Conservation (phyloP, 208 protist species). For the Naegleria fowleri region DNA sequence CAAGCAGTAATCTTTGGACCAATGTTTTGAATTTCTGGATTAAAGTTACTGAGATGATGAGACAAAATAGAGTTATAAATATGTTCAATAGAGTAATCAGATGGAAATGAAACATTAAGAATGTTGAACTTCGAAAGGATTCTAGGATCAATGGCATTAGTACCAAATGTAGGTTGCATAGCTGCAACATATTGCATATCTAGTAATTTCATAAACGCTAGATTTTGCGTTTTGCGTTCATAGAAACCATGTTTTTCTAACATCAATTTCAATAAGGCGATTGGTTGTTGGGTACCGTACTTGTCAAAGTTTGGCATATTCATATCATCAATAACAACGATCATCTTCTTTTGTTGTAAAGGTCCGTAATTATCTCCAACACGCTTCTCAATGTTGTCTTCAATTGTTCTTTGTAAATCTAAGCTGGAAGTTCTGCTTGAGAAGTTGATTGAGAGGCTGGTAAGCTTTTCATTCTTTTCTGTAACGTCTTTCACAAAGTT, state of each 20-base stretch:
- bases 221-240: constrained; percentile 77
- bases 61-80: constrained; percentile 93
- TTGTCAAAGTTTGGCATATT: constrained; percentile 97
- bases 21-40: constrained; percentile 48
- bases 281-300: constrained; percentile 97
- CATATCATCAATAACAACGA: constrained; percentile 96
- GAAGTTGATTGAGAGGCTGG: constrained; percentile 90
- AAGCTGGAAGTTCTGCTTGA: constrained; percentile 86
- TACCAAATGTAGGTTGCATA: constrained; percentile 93
- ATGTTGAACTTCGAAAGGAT: constrained; percentile 94
- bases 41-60: constrained; percentile 70
- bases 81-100: constrained; percentile 82
- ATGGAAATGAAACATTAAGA: constrained; percentile 95
- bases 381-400: constrained; percentile 94
- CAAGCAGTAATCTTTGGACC: constrained; percentile 70
- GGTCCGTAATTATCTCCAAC: constrained; percentile 89
- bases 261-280: constrained; percentile 95
- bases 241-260: constrained; percentile 92
- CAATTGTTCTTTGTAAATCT: constrained; percentile 89
- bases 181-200: constrained; percentile 92
- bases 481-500: constrained; percentile 82
- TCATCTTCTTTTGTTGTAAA: constrained; percentile 85
- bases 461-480: constrained; percentile 34
- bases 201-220: constrained; percentile 87
- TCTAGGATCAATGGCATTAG: constrained; percentile 91